Base-by-base conservation (phyloP, 257 asterid species). In the Plectranthus barbatus region DNA sequence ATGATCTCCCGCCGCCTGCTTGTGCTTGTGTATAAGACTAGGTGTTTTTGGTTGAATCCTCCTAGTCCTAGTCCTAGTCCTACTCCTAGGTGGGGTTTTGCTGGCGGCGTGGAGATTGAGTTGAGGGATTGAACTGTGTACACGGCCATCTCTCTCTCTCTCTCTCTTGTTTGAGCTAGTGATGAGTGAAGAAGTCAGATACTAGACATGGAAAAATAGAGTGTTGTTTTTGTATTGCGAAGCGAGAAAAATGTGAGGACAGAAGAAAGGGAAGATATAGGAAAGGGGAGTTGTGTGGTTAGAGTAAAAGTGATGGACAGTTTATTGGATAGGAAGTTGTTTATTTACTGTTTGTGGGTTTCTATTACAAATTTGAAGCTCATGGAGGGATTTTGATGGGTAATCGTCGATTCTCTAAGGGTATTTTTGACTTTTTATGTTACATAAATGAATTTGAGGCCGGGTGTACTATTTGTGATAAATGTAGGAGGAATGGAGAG, bases 81-180 rank as follows among this genome's bases (percentile, higher is more conserved):
- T n/a, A n/a, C n/a, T n/a, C n/a, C n/a, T n/a, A 83, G 19, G 79
- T 87, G 88, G 84, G 94, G 41, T 80, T 82, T 86, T 63, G 91
- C 6, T 36, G 85, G 83, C 4, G 80, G n/a, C n/a, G n/a, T 80
- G 52, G 98, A 78, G 82, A 91, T 84, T 76, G 94, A 88, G 77
- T 77, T 84, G 60, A 84, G 88, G 68, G 95, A 83, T 26, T 89
- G 97, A 6, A 81, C 84, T 23, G 94, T 84, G 53, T 83, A 81
- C 20, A 86, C 91, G 59, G 97, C 96, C 96, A 93, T 93, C 75
- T 63, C 51, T 40, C 73, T 74, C 72, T 64, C 72, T 58, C 62
- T 52, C 11, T 56, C 2, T 57, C 46, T 24, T 31, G 51, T 55
- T 63, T 7, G 14, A 49, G 74, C 21, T 45, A 26, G n/a, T n/a